These are phyloP conservation scores for Peniophora sp. DNA, from an alignment of 1,284 basidiomycete species.

Conservation along the genomic window DNA sequence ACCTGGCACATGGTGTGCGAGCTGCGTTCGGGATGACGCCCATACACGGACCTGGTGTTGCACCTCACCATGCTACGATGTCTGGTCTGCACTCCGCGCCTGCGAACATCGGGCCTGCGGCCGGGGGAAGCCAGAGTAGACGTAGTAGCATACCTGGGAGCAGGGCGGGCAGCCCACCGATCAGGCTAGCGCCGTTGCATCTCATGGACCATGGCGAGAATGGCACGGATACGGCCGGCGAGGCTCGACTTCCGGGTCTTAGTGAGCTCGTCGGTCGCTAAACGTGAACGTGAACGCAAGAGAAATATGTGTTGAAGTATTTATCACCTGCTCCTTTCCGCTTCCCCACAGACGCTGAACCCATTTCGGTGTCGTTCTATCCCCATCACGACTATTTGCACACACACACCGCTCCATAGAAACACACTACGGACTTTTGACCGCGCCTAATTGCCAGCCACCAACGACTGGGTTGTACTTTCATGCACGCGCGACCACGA, in stretches of 20 bases:
- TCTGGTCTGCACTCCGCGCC: no score
- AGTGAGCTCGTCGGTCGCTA: constrained; percentile 44
- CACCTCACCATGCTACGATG: constrained; percentile 16
- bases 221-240: constrained; percentile 12
- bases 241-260: constrained; percentile 47
- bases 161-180: constrained; percentile 58
- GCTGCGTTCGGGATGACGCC: constrained; percentile 88
- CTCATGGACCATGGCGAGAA: constrained; percentile 14
- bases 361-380: no score
- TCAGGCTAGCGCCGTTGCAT: constrained; percentile 53
- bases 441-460: no score
- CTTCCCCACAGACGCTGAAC: no score
- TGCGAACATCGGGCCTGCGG: constrained; percentile 12
- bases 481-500: no score
- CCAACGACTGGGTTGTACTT: no score
- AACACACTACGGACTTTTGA: no score
- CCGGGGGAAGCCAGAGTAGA: constrained; percentile 16
- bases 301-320: no score
- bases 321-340: no score
- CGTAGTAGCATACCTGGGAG: constrained; percentile 39
- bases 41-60: constrained; percentile 38
- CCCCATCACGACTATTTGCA: no score
- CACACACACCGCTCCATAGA: no score
- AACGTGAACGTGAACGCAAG: background rate
- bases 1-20: constrained; percentile 74